Base-by-base conservation (phyloP, 2,329 filamentous ascomycete genomes). In the Ophiostoma ulmi region DNA sequence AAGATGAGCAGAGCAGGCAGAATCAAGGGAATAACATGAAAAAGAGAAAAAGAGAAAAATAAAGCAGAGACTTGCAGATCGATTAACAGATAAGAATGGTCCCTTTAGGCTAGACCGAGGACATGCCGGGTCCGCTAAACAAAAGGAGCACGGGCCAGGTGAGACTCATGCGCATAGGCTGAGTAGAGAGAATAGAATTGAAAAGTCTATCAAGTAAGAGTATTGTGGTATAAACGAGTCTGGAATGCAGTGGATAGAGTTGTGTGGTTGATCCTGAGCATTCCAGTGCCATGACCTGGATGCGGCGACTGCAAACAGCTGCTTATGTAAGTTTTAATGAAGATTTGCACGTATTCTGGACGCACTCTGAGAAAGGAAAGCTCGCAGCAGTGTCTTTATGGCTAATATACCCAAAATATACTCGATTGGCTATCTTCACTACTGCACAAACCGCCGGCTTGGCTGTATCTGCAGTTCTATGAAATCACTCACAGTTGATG, bases 101-200 rank as follows among this genome's bases (percentile, higher is more conserved):
- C 67, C 70, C 38, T 66, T 58, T 31, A 17, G 70, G 70, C 61
- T 71, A 71, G 67, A 26, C 4, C 22, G 20, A 35, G 48, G 35
- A 14, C 61, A 44, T 44, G 10, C 67, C 38, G 70, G 38, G 52
- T 61, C 67, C 58, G 44, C 67, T 55, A 66, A 71, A 58, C 67
- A 1, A 48, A 44, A 44, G 39, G 14, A 17, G 39, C 31, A 31
- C 39, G 39, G 8, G 39, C 39, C 10, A 22, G 52, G 52, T 13
- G 52, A 58, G 52, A 58, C 52, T 58, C 52, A 58, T 22, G 52
- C n/a, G 44, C 17, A 20, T 20, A 48, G 44, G 44, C 31, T 48
- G 1, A 8, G 38, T 39, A 39, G 44, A 48, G 52, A 38, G 36
- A 38, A 48, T 17, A 48, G 17, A 14, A 48, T 8, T 48, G n/a